These are phyloP conservation scores for Pseudocercospora macadamiae DNA, from an alignment of 2,329 filamentous ascomycete species.

Conservation along the genomic window DNA sequence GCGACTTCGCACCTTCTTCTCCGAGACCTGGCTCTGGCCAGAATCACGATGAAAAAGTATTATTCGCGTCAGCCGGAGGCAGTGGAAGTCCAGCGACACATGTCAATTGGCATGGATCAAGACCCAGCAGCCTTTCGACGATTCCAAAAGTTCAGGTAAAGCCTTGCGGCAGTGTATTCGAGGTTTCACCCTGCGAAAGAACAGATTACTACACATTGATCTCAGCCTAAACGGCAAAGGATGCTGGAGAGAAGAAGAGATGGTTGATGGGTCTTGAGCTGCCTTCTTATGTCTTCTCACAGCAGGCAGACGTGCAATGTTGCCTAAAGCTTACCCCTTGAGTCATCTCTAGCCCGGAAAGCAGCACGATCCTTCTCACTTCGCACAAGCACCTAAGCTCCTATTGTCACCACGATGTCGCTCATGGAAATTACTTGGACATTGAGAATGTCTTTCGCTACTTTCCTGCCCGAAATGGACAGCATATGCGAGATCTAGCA, in stretches of 20 bases:
- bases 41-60: constrained; percentile 19
- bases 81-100: constrained; percentile 25
- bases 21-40: background rate
- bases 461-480: too few species aligned
- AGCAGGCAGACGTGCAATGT: background rate
- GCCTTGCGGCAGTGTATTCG: constrained; percentile 9
- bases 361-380: too few species aligned
- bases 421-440: too few species aligned
- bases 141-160: constrained; percentile 18
- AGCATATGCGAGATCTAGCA: too few species aligned
- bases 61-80: constrained; percentile 20
- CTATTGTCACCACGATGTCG: too few species aligned
- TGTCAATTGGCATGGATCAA: constrained; percentile 14
- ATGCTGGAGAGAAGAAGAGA: constrained; percentile 7
- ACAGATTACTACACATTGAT: constrained; percentile 26
- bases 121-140: constrained; percentile 11
- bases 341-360: too few species aligned
- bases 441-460: too few species aligned
- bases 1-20: constrained; percentile 16
- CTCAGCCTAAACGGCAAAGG: constrained; percentile 16
- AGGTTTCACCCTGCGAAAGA: constrained; percentile 22
- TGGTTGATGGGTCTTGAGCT: background rate
- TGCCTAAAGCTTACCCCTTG: background rate
- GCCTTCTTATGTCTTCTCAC: background rate
- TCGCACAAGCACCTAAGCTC: too few species aligned